These are phyloP conservation scores for Parachaetomium inaequale DNA, from an alignment of 495 filamentous ascomycete genomes.

Conservation along the genomic window DNA sequence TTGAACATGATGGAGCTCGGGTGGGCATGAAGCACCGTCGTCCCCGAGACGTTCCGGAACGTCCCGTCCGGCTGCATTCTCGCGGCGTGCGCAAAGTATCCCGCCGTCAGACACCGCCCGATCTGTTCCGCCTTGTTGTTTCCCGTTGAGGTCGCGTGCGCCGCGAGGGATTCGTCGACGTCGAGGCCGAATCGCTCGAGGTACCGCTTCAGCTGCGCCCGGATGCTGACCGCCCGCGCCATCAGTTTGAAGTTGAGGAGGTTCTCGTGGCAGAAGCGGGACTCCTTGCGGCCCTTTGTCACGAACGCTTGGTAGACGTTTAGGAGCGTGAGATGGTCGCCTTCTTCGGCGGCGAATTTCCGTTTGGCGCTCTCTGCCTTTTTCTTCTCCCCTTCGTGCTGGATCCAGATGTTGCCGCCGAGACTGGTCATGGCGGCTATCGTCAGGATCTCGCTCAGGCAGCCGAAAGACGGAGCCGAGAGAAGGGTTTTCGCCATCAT, in stretches of 20 bases:
- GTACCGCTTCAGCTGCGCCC: conserved; percentile 80
- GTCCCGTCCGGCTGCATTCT: conserved; percentile 93
- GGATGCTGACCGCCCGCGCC: conserved; percentile 77
- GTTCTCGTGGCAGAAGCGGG: conserved; percentile 83
- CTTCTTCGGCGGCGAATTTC: conserved; percentile 90
- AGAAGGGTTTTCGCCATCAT: conserved; percentile 95
- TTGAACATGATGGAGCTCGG: conserved; percentile 96
- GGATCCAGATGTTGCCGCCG: conserved; percentile 75
- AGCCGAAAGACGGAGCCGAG: conserved; percentile 69
- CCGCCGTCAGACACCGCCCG: conserved; percentile 79
- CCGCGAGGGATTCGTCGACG: conserved; percentile 55
- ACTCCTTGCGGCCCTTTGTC: conserved; percentile 78
- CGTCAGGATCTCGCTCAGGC: conserved; percentile 78
- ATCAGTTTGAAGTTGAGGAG: conserved; percentile 81
- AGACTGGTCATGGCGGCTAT: conserved; percentile 95
- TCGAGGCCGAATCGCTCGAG: conserved; percentile 79
- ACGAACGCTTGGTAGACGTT: conserved; percentile 93
- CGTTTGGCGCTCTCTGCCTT: conserved; percentile 65
- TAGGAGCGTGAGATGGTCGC: conserved; percentile 89
- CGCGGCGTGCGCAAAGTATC: conserved; percentile 94
- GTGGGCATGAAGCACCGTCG: conserved; percentile 74
- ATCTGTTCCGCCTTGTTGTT: conserved; percentile 64
- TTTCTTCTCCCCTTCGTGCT: conserved; percentile 72
- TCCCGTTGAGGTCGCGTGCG: conserved; percentile 12
- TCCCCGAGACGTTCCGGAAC: conserved; percentile 76